phyloP scores from a whole-genome alignment of 257 asterid genomes.

The Lycium barbarum region DNA sequence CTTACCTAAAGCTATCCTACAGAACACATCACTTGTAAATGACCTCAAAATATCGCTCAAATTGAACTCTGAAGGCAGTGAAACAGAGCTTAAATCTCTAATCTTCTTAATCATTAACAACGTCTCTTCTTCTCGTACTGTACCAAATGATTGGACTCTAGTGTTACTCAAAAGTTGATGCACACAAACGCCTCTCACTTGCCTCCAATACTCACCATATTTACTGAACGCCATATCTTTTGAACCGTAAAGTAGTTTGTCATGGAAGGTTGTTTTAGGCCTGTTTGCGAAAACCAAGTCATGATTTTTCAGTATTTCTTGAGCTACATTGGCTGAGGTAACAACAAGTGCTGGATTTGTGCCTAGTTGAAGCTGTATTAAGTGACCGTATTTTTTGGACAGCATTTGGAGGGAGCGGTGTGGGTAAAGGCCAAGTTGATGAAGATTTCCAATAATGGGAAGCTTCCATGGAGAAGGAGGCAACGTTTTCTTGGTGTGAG shows the following conservation, averaged over 20 bases:
- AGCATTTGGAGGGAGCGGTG: constrained; percentile 48
- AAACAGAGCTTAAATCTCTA: not conserved
- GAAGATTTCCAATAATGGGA: constrained; percentile 55
- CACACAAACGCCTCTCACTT: constrained; percentile 46
- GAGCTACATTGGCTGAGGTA: constrained; percentile 53
- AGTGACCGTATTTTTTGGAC: constrained; percentile 45
- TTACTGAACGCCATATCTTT: constrained; percentile 44
- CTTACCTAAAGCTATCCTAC: not conserved
- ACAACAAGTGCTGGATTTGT: constrained; percentile 42
- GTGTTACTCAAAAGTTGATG: constrained; percentile 53
- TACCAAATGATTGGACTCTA: constrained; percentile 46
- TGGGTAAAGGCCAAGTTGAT: constrained; percentile 48
- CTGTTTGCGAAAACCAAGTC: constrained; percentile 51
- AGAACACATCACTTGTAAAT: not conserved
- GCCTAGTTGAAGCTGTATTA: constrained; percentile 57
- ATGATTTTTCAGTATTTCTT: constrained; percentile 52
- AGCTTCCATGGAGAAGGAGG: constrained; percentile 59
- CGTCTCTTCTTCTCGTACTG: constrained; percentile 52
- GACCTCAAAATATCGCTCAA: not conserved
- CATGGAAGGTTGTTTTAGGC: constrained; percentile 39
- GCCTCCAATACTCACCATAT: constrained; percentile 58
- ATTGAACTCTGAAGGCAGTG: not conserved
- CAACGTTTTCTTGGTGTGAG: constrained; percentile 13
- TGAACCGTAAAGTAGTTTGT: constrained; percentile 29
- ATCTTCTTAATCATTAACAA: not conserved